Evolutionary conservation across 169 alveolate genomes (phyloP).

Genomic region (Plasmodium vinckei): DNA sequence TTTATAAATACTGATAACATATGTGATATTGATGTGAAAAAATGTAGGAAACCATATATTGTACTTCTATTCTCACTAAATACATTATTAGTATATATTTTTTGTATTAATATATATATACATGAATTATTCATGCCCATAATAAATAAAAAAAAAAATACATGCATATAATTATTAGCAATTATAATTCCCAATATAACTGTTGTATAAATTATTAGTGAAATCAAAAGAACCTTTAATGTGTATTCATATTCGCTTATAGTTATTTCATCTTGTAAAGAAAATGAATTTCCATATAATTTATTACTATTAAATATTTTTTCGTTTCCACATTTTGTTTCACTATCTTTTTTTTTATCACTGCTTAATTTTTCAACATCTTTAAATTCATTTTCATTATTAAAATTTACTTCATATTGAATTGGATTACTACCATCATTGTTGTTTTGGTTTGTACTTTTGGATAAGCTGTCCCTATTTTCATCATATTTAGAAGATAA

Average conservation of each 20-base stretch:
- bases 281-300: not conserved
- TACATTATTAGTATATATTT: conserved; percentile 60
- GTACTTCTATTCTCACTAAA: conserved; percentile 67
- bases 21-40: conserved; percentile 60
- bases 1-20: conserved; percentile 58
- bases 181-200: conserved; percentile 52
- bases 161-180: conserved; percentile 22
- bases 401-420: not conserved
- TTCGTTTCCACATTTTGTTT: conserved; percentile 12
- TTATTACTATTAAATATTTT: not conserved
- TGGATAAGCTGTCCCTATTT: not conserved
- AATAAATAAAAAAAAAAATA: conserved; percentile 52
- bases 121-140: conserved; percentile 70
- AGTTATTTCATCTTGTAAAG: conserved; percentile 27
- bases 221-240: conserved; percentile 13
- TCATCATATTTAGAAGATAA: conserved; percentile 17
- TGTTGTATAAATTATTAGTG: conserved; percentile 38
- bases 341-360: not conserved
- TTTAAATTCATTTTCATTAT: not conserved
- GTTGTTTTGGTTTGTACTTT: not conserved
- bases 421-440: not conserved
- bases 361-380: no score
- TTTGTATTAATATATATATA: conserved; percentile 60
- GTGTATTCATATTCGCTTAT: conserved; percentile 38
- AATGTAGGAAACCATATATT: conserved; percentile 65